Evolutionary conservation across 306 rosid species (phyloP), one percentile per base, ranked within the genome.

Genomic region (Rosa persica): DNA sequence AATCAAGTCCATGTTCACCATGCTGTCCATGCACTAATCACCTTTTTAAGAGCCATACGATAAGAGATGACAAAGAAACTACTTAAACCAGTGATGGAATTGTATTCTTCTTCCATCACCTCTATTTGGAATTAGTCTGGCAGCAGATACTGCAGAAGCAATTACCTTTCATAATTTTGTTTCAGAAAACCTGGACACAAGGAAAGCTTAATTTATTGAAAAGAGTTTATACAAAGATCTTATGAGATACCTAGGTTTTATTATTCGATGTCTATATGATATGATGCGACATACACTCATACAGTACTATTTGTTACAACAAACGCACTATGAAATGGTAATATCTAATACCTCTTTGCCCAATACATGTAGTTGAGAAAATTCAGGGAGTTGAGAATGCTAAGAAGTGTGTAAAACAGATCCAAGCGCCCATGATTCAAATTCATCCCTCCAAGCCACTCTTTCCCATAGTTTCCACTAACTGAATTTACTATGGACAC

Each of bases 341-440:
- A 48, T 52, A 38, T 25, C 55, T 48, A 84, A 67, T 87, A 77
- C 67, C 82, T 39, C 64, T 47, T 79, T 46, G 88, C 91, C 81
- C 84, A 85, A 23, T 70, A 79, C 5, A 83, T 54, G 67, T 85
- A 88, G 69, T 74, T 62, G 43, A 79, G 10, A 27, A 81, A 57
- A 30, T 87, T 84, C 23, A 84, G 67, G 30, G 79, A 16, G 54
- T 81, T 85, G 1, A 88, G 83, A 74, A 60, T 10, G 67, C 80
- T 49, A 49, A 88, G 85, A 43, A 85, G 83, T 13, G 80, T 42
- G 78, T 79, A 83, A 34, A 86, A 88, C 5, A 81, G 55, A n/a
- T 88, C 91, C 74, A 88, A 78, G 43, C 83, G 84, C 40, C 61
- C 36, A 34, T 80, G 78, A 44, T 83, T 88, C 25, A 79, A n/a